Base-by-base conservation (phyloP, 176 grass and related monocot species). In the Calamus simplicifolius region DNA sequence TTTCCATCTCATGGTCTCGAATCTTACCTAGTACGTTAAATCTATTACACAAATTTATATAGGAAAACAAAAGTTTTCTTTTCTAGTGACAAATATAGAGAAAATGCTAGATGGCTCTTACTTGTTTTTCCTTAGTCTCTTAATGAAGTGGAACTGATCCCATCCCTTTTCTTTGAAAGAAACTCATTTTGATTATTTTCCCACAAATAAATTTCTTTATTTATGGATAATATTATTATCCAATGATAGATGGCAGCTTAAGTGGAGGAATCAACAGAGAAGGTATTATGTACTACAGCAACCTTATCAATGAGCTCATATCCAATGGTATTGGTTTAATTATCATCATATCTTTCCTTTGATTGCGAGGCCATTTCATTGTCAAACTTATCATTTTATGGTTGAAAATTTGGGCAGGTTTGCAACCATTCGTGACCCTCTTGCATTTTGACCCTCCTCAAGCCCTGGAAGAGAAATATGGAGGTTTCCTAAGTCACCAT, bases 381-480 rank as follows among this genome's bases (percentile, higher is more conserved):
- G 12, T 23, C 21, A 23, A 23, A 23, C 21, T 23, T 23, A 23
- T 1, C 21, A 23, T 23, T 23, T 1, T 23, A 23, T 23, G 21
- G 1, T 23, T 23, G 21, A 23, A 23, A 23, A 48, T 18, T 8
- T 43, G 6, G 65, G 50, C 48, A 90, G 87, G 82, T 3, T 15
- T 86, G 50, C 62, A 77, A 19, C 87, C 87, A 56, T 86, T 82
- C 71, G 75, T 74, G 23, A 90, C 87, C 5, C 58, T 90, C 29
- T 86, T 80, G 54, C 82, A 90, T 18, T 90, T 82, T 79, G 87
- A 90, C 56, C 76, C 64, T 3, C 87, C 82, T 5, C 87, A 82
- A 54, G 75, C 64, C 18, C 58, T 90, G 55, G 82, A 90, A 73
- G 64, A 86, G 65, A 70, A 82, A 67, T 82, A 90, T 12, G n/a